These are phyloP conservation scores for Heliosperma pusillum DNA, from an alignment of 148 eudicot genomes.

Conservation along the genomic window DNA sequence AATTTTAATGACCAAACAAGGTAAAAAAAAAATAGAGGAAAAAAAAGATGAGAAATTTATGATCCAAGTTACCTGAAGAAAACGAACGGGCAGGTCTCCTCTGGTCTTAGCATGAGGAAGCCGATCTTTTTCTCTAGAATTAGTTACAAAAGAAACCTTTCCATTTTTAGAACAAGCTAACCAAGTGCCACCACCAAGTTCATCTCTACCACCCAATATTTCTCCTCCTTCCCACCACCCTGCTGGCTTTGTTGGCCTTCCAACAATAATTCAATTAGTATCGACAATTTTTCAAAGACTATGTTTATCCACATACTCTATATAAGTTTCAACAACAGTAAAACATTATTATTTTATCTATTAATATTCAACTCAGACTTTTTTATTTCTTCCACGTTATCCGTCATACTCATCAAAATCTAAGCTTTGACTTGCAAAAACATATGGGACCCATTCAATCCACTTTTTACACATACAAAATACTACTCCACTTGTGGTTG, in stretches of 20 bases:
- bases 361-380: background rate
- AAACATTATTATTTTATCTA: too few relatives aligned
- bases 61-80: constrained; percentile 50
- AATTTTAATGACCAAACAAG: background rate
- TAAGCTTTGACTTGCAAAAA: too few relatives aligned
- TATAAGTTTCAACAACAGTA: too few relatives aligned
- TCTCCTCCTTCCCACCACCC: constrained; percentile 81
- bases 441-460: too few relatives aligned
- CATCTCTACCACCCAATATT: constrained; percentile 83
- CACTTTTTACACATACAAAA: too few relatives aligned
- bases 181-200: constrained; percentile 82
- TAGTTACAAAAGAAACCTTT: constrained; percentile 69
- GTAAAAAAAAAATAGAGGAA: background rate
- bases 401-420: too few relatives aligned
- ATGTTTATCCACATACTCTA: too few relatives aligned
- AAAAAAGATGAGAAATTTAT: constrained; percentile 8
- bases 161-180: constrained; percentile 66
- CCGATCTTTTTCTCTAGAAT: constrained; percentile 51
- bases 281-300: too few relatives aligned
- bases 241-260: constrained; percentile 61
- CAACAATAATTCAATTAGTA: background rate
- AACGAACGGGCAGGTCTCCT: constrained; percentile 77
- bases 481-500: too few relatives aligned
- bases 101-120: constrained; percentile 48
- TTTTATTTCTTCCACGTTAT: too few relatives aligned